Evolutionary conservation across 176 grass and related monocot species (phyloP).

Genomic region (Zea mays): DNA sequence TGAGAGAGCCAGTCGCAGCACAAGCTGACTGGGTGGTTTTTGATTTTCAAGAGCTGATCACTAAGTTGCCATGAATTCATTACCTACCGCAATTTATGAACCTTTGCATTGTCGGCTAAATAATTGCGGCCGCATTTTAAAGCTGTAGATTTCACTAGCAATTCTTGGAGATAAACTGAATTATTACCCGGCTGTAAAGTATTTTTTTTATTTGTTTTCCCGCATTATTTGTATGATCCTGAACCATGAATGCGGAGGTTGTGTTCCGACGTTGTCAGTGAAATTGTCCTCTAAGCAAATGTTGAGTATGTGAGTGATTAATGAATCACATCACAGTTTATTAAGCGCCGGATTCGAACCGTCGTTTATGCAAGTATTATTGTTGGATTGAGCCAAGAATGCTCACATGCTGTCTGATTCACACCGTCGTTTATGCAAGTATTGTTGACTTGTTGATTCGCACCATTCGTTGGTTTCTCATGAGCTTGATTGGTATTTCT

Average conservation of each 20-base stretch:
- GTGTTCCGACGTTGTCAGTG: background rate
- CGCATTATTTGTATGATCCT: background rate
- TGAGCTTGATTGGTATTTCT: too few species aligned
- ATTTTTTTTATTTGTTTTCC: background rate
- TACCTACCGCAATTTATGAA: background rate
- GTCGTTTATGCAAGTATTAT: background rate
- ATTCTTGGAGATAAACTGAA: constrained; percentile 6
- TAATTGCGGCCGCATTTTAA: background rate
- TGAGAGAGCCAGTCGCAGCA: constrained; percentile 69
- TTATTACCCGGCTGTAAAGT: constrained; percentile 24
- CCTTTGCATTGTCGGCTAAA: background rate
- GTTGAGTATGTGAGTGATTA: background rate
- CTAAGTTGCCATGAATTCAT: constrained; percentile 47
- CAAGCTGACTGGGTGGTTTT: constrained; percentile 81
- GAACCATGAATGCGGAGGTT: background rate
- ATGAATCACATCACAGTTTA: background rate
- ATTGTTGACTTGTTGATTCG: too few species aligned
- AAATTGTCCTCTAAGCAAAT: background rate
- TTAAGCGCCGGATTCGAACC: background rate
- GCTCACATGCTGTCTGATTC: too few species aligned
- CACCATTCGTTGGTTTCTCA: too few species aligned
- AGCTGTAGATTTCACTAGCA: background rate
- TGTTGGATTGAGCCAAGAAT: background rate
- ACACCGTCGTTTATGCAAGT: too few species aligned
- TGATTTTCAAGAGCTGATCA: constrained; percentile 71